These are phyloP conservation scores for Fusarium tuaranense DNA, from an alignment of 2,329 filamentous ascomycete species.

Conservation along the genomic window DNA sequence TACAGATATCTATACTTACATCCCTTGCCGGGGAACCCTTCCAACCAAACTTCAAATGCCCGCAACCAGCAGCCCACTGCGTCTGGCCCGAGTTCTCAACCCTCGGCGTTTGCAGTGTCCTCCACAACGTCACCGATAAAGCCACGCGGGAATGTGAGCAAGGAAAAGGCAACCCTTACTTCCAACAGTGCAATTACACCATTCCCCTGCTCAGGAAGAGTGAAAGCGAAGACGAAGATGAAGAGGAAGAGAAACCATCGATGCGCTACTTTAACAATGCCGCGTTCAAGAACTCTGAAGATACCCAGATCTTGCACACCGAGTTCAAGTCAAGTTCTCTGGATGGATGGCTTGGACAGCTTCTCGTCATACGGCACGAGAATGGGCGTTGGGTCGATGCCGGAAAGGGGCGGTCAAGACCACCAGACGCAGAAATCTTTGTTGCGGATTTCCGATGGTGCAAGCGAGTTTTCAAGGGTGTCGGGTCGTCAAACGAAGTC, in stretches of 20 bases:
- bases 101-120: background rate
- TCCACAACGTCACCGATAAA: background rate
- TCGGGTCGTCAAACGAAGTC: background rate
- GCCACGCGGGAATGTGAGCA: background rate
- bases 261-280: background rate
- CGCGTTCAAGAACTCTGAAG: background rate
- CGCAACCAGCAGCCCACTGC: background rate
- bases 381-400: background rate
- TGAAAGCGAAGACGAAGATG: background rate
- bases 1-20: background rate
- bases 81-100: background rate
- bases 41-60: background rate
- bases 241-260: background rate
- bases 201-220: background rate
- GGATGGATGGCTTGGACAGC: background rate
- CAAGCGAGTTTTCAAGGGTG: background rate
- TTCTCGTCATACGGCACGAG: background rate
- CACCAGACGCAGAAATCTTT: background rate
- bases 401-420: background rate
- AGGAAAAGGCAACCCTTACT: background rate
- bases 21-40: background rate
- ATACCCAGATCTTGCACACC: background rate
- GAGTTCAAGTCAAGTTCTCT: background rate
- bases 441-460: background rate
- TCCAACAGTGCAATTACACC: background rate